These are phyloP conservation scores for Silene vulgaris DNA, from an alignment of 179 eudicot genomes.

Conservation along the genomic window DNA sequence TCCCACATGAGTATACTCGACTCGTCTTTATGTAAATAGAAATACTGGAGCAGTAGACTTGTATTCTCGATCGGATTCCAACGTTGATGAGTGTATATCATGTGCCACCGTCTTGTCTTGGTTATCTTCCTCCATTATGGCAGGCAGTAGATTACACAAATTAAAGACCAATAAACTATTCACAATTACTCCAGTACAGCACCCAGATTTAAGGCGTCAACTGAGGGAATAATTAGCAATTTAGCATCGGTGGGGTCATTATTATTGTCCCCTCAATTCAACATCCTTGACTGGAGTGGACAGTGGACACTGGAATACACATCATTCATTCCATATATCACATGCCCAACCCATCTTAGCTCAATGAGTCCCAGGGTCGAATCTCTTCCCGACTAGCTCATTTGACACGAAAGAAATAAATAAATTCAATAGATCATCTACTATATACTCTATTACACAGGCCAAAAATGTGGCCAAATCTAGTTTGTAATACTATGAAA, in stretches of 20 bases:
- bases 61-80: neutral
- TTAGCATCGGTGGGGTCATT: neutral
- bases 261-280: neutral
- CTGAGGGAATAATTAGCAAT: neutral
- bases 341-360: no score
- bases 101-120: neutral
- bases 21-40: no score
- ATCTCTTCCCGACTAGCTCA: neutral
- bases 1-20: no score
- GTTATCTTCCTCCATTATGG: neutral
- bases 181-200: no score
- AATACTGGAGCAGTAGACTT: no score
- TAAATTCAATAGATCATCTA: neutral
- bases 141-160: neutral
- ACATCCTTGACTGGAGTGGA: neutral
- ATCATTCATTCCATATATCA: neutral
- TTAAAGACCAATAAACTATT: neutral
- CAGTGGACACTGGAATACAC: neutral
- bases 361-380: neutral
- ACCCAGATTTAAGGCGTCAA: neutral
- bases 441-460: neutral
- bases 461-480: slow-evolving; percentile 1
- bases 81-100: neutral
- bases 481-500: neutral
- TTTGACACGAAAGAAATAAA: no score